phyloP scores from a whole-genome alignment of 805 yeast species.

The Sugiyamaella qingdaonensis region DNA sequence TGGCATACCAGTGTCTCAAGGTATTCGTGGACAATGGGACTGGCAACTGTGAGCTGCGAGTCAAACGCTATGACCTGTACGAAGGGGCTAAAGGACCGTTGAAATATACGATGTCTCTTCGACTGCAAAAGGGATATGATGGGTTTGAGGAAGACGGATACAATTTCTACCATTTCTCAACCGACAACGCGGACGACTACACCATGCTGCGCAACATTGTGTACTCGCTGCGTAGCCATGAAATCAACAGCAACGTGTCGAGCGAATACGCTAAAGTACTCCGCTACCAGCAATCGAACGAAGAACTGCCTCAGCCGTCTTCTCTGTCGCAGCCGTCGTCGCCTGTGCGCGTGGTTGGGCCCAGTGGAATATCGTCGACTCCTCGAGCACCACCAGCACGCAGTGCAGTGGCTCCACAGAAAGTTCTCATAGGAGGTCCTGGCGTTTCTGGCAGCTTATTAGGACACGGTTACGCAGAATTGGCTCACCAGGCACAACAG shows the following conservation, averaged over 20 bases:
- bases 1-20: slow-evolving; percentile 9
- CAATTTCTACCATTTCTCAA: slow-evolving; percentile 22
- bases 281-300: not conserved
- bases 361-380: too few relatives aligned
- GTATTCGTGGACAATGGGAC: slow-evolving; percentile 10
- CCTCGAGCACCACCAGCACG: too few relatives aligned
- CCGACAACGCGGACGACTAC: slow-evolving; percentile 24
- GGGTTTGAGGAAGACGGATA: slow-evolving; percentile 18
- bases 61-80: slow-evolving; percentile 19
- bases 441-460: not conserved
- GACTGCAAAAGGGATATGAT: not conserved
- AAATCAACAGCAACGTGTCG: not conserved
- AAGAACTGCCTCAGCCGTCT: not conserved
- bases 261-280: not conserved
- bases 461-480: not conserved
- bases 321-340: not conserved
- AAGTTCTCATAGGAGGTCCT: too few relatives aligned
- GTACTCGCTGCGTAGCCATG: slow-evolving; percentile 24
- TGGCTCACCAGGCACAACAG: not conserved
- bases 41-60: not conserved
- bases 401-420: too few relatives aligned
- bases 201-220: slow-evolving; percentile 28
- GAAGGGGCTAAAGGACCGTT: slow-evolving; percentile 9
- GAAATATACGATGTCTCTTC: not conserved
- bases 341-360: too few relatives aligned